Conservation (phyloP, 805 yeast genomes). For the Wickerhamomyces hampshirensis region DNA sequence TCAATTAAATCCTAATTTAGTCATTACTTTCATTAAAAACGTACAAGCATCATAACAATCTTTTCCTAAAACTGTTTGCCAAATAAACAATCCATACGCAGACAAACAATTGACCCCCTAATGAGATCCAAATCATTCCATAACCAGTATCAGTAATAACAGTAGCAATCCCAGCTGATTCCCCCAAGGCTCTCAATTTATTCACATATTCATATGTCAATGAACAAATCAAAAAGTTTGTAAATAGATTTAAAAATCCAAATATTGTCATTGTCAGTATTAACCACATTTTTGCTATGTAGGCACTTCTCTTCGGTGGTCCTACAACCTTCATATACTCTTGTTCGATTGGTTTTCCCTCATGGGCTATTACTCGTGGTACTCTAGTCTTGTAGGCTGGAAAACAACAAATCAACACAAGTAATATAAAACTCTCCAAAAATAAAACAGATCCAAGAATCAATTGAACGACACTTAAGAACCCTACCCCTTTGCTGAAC, state of each 20-base stretch:
- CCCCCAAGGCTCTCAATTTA: slow-evolving; percentile 15
- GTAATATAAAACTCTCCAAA: slow-evolving; percentile 1
- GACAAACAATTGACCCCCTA: slow-evolving; percentile 8
- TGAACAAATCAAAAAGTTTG: slow-evolving; percentile 18
- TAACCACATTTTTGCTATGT: slow-evolving; percentile 5
- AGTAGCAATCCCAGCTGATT: slow-evolving; percentile 22
- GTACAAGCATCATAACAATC: slow-evolving; percentile 6
- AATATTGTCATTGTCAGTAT: slow-evolving; percentile 9
- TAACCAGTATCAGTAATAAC: slow-evolving; percentile 19
- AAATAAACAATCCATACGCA: slow-evolving; percentile 11
- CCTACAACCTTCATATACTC: neutral
- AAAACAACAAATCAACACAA: slow-evolving; percentile 5
- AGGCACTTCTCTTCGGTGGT: neutral
- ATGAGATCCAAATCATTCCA: slow-evolving; percentile 16
- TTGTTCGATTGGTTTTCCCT: neutral
- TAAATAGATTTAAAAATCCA: slow-evolving; percentile 12
- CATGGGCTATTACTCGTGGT: too few relatives aligned
- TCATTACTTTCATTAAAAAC: too few relatives aligned
- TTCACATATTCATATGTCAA: slow-evolving; percentile 22
- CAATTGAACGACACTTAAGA: slow-evolving; percentile 13
- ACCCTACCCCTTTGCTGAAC: slow-evolving; percentile 23
- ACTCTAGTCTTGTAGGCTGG: too few relatives aligned
- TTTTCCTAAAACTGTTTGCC: slow-evolving; percentile 19
- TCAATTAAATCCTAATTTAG: too few relatives aligned
- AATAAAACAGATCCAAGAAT: slow-evolving; percentile 3